These are phyloP conservation scores for Scenedesmus sp. DNA, from an alignment of 163 green algal species.

Conservation along the genomic window DNA sequence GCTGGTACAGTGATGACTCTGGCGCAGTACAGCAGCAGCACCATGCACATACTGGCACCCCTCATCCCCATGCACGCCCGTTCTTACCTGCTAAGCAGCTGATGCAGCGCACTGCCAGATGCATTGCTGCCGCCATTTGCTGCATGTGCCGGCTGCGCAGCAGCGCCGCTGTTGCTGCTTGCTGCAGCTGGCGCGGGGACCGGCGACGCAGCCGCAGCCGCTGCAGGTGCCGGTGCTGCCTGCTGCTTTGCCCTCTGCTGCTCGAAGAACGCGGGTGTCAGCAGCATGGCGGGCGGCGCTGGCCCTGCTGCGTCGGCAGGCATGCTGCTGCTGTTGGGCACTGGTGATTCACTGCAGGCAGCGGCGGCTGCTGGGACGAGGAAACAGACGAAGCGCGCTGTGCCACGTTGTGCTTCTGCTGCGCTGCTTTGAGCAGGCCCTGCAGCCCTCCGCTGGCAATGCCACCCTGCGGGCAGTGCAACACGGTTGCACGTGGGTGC, in stretches of 20 bases:
- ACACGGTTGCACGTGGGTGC: neutral
- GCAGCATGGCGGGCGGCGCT: conserved; percentile 24
- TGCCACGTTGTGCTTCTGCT: conserved; percentile 35
- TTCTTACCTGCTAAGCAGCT: conserved; percentile 57
- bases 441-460: conserved; percentile 30
- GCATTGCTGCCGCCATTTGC: neutral
- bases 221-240: neutral
- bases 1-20: no score
- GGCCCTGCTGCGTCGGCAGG: conserved; percentile 5
- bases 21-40: neutral
- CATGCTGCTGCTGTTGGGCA: conserved; percentile 34
- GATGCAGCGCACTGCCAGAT: conserved; percentile 33
- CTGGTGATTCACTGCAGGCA: neutral
- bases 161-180: neutral
- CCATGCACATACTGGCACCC: neutral
- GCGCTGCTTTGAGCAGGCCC: conserved; percentile 44
- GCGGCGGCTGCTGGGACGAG: neutral
- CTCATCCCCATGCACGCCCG: neutral
- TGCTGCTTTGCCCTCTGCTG: conserved; percentile 41
- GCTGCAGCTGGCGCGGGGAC: neutral
- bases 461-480: neutral
- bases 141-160: neutral
- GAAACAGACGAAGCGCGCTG: neutral
- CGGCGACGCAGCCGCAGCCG: neutral
- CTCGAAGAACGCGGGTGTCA: conserved; percentile 52